Base-by-base conservation (phyloP, 2,329 filamentous ascomycete species). In the Mollisiaceae sp. region DNA sequence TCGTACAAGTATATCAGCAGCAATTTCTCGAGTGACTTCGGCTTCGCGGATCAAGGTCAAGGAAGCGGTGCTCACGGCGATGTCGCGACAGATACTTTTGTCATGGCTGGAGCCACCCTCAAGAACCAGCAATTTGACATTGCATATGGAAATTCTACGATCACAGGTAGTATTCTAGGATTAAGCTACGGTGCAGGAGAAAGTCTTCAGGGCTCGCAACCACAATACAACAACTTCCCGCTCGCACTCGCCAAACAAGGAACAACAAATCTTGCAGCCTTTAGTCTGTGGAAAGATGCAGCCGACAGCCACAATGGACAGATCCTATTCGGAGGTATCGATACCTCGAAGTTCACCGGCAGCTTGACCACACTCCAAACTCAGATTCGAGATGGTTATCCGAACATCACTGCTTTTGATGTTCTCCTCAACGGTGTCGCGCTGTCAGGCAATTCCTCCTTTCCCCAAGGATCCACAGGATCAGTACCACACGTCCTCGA, bases 41-140 rank as follows among this genome's bases (percentile, higher is more conserved):
- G 55, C 12, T 57, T 57, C n/a, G 18, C 55, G 2, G 24, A 5
- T n/a, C 55, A 57, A 41, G 55, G 55, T 8, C 32, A 57, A 41
- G 55, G 55, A 57, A 38, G 32, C 14, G 55, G 55, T 4, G 55
- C 55, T 39, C 12, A 18, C 20, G 55, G 55, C 9, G 55, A 57
- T 57, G 55, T 57, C n/a, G 55, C 55, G 8, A 57, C 55, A 14
- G 55, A 57, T 39, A 57, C 55, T 5, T 57, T 57, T 35, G 20
- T 24, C 20, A 8, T 57, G 15, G 36, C 32, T 9, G 55, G 55
- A 12, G 35, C 55, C 4, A 41, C 36, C 3, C n/a, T 57, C 35
- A 57, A 57, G 24, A 39, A 36, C 9, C 55, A 57, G 35, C 55
- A 57, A 57, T 57, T 57, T 35, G 55, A 22, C 18, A n/a, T 57